Base-by-base conservation (phyloP, 306 rosid genomes). In the Gastrolobium bilobum region DNA sequence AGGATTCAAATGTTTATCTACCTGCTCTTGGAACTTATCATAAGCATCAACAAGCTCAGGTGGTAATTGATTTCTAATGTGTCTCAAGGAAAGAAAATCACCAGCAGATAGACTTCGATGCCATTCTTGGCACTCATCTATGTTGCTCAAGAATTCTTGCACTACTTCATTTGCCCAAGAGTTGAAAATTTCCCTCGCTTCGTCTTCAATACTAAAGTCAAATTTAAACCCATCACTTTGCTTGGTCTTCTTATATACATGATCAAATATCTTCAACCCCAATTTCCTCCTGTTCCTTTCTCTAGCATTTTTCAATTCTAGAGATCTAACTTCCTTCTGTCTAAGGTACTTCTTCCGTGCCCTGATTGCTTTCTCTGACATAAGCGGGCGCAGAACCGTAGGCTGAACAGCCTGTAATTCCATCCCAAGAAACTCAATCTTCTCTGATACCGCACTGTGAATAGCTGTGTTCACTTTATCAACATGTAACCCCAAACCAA, bases 401-500 rank as follows among this genome's bases (percentile, higher is more conserved):
- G 97, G 98, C 35, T 51, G 33, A 62, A 92, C 97, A 6, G 95
- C 94, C 87, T 72, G 97, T 53, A 94, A 82, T 30, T 89, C 97
- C 98, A 92, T 89, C 46, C 97, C 95, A 67, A 89, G 81, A 88
- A 94, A 94, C 44, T 76, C 82, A 82, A 94, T 88, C 76, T 90
- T 94, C 89, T 94, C 98, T 0, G 97, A 91, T n/a, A 84, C 91
- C 0, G 97, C 93, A 30, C 95, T 92, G 75, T 94, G 98, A 76
- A 94, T 91, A 2, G 86, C 88, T 0, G 95, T 89, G 46, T 82
- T 87, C 66, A 80, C 61, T 69, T 78, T 86, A 81, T 92, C 89
- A 52, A 89, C 91, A 74, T 81, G 84, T 74, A 94, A 84, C 20
- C 87, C 89, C 81, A 94, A 82, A 69, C 56, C 86, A 71, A 73